Evolutionary conservation across 2,329 filamentous ascomycete genomes (phyloP).

Genomic region (Monilinia aucupariae): DNA sequence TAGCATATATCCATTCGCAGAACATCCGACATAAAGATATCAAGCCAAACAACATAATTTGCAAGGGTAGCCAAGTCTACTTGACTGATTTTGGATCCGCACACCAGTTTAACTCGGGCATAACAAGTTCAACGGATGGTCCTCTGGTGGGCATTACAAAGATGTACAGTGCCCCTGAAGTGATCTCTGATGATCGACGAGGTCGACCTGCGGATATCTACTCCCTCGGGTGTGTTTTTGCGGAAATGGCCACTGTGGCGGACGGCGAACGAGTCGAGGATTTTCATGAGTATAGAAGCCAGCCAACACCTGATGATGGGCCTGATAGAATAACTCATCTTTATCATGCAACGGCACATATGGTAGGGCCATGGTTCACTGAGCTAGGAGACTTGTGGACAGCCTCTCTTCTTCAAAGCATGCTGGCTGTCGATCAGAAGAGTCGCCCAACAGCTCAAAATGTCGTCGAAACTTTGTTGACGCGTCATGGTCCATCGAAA

Average conservation of each 20-base stretch:
- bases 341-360: slow-evolving; percentile 23
- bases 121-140: slow-evolving; percentile 22
- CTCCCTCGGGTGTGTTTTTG: slow-evolving; percentile 22
- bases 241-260: slow-evolving; percentile 22
- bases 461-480: neutral
- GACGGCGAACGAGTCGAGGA: slow-evolving; percentile 19
- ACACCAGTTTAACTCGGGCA: slow-evolving; percentile 19
- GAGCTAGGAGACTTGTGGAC: slow-evolving; percentile 12
- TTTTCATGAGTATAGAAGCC: slow-evolving; percentile 22
- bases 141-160: slow-evolving; percentile 21
- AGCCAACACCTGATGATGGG: slow-evolving; percentile 20
- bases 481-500: neutral
- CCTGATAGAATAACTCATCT: slow-evolving; percentile 18
- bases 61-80: slow-evolving; percentile 21
- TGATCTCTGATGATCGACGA: slow-evolving; percentile 17
- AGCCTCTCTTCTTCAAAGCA: slow-evolving; percentile 13
- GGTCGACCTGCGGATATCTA: slow-evolving; percentile 22
- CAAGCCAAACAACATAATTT: slow-evolving; percentile 24
- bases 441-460: slow-evolving; percentile 16
- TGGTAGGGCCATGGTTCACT: slow-evolving; percentile 21
- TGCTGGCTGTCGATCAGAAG: slow-evolving; percentile 18
- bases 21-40: slow-evolving; percentile 26
- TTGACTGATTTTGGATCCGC: slow-evolving; percentile 25
- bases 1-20: slow-evolving; percentile 20
- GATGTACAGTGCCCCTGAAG: slow-evolving; percentile 25